Evolutionary conservation across 192 early-diverging fungal genomes (phyloP).

Genomic region (Podila epicladia): DNA sequence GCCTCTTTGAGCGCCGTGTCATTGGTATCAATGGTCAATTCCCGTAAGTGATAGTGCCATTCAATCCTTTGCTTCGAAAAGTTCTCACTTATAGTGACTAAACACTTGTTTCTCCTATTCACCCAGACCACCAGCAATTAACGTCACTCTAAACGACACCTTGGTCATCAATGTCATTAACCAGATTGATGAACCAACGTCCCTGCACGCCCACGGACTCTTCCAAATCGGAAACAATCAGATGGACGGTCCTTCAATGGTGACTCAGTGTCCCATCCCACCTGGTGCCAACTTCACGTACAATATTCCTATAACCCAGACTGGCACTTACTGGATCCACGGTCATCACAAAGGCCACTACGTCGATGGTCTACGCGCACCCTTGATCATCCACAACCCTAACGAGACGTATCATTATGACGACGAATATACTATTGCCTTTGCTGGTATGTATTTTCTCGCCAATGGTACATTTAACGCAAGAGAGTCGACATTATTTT

Average conservation of each 20-base stretch:
- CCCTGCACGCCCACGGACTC: conserved; percentile 72
- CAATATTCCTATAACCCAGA: conserved; percentile 58
- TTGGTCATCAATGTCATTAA: conserved; percentile 45
- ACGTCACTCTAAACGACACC: conserved; percentile 38
- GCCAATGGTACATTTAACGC: not conserved
- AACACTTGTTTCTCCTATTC: conserved; percentile 24
- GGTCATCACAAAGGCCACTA: conserved; percentile 69
- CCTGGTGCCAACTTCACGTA: conserved; percentile 64
- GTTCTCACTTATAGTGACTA: conserved; percentile 51
- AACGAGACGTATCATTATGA: conserved; percentile 59
- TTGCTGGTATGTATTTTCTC: conserved; percentile 66
- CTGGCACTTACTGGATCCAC: conserved; percentile 77
- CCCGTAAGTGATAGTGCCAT: conserved; percentile 53
- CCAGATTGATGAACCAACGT: conserved; percentile 57
- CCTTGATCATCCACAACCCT: conserved; percentile 68
- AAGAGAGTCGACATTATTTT: no score
- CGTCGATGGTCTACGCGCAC: conserved; percentile 73
- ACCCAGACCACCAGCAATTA: conserved; percentile 36
- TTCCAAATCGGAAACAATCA: conserved; percentile 67
- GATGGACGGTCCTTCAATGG: conserved; percentile 65
- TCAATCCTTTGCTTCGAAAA: conserved; percentile 24
- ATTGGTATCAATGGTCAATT: conserved; percentile 69
- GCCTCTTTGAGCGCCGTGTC: conserved; percentile 62
- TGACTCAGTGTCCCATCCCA: conserved; percentile 73
- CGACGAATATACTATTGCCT: conserved; percentile 62